Percentiles rank a stretch among this genome's conserved stretches.
Evolutionary conservation across 139 green algal species (phyloP).

Genomic region (Coccomyxa sp.): DNA sequence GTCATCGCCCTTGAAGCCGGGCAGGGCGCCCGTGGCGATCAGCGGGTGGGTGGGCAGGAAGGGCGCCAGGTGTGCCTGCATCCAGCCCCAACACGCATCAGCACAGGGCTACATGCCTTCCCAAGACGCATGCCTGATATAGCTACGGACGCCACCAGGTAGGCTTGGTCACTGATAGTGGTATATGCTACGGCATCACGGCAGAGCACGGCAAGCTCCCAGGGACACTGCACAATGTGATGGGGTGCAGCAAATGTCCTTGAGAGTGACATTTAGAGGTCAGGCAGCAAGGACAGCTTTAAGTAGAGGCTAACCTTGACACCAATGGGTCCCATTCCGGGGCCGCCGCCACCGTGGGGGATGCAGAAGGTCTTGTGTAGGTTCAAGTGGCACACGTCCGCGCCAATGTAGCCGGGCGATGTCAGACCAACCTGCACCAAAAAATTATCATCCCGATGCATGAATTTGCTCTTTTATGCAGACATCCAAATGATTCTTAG

Average conservation of each 20-base stretch:
- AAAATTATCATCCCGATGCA: no score
- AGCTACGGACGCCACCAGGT: no score
- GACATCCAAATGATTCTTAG: no score
- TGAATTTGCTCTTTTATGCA: no score
- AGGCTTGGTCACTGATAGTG: no score
- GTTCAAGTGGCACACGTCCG: constrained; percentile 99
- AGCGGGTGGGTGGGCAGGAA: constrained; percentile 96
- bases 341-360: constrained; percentile 93
- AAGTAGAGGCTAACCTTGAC: constrained; percentile 63
- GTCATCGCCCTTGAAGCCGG: constrained; percentile 46
- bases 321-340: constrained; percentile 86
- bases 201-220: no score
- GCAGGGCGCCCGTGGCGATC: constrained; percentile 66
- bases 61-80: constrained; percentile 84
- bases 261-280: not conserved
- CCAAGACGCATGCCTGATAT: no score
- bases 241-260: not conserved
- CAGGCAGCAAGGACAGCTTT: not conserved
- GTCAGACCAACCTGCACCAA: constrained; percentile 89
- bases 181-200: no score
- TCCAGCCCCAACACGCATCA: not conserved
- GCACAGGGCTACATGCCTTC: no score
- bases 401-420: constrained; percentile 93
- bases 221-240: no score
- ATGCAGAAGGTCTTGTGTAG: constrained; percentile 99